Evolutionary conservation across 108 stramenopile species (phyloP), one percentile per base, ranked within the genome.

Genomic region (Pelagomonas calceolata): DNA sequence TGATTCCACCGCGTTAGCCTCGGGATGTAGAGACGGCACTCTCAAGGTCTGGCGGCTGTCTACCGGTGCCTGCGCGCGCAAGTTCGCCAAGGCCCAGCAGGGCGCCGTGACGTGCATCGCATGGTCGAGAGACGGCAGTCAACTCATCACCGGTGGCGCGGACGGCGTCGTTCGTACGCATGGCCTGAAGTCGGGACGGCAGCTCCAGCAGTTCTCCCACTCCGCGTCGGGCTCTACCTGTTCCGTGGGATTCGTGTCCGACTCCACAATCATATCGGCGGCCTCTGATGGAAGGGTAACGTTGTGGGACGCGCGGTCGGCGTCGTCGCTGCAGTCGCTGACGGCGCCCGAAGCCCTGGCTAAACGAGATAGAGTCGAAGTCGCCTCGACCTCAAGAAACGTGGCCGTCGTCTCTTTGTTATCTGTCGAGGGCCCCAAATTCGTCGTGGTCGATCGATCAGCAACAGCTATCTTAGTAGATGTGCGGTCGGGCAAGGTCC

Each of bases 281-380:
- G 88, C 89, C 32, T 89, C 89, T 7, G 97, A 98, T 76, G 94
- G 94, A 35, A 93, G 86, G 34, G 90, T 94, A 7, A 79, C 87
- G 37, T 69, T 98, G n/a, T 98, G 93, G 93, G 88, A 92, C 74
- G 84, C 81, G 35, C 78, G 78, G 31, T 83, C 90, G 21, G 79
- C 85, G 17, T 90, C 93, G 65, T 68, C 74, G 15, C 70, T 91
- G 0, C 64, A 77, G 34, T 85, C 82, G 34, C 85, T 91, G 63
- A 64, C 60, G 31, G 86, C 87, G 15, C 32, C 64, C 18, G 10
- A 18, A 16, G 30, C 31, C 29, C 63, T 64, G 31, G 34, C 39
- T 0, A 16, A 32, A 14, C 32, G 7, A 0, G 63, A 60, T 0
- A 5, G 64, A 64, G 31, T 36, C 51, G 51, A 1, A 3, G 51